Base-by-base conservation (phyloP, 164 flowering plant species). In the Tetrastigma voinierianum region DNA sequence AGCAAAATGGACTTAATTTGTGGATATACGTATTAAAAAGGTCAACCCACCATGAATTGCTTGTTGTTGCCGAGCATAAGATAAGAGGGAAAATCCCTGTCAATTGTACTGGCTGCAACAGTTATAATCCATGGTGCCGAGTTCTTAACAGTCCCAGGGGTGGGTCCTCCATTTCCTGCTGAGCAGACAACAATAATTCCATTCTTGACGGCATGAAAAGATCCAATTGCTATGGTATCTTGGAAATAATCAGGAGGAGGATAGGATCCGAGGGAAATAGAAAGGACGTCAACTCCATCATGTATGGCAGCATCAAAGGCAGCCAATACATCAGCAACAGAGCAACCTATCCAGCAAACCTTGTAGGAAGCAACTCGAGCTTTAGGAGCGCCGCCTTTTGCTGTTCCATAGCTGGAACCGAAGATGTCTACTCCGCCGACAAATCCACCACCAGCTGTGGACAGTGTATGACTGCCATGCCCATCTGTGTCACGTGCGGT, bases 201-300 rank as follows among this genome's bases (percentile, higher is more conserved):
- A 3, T 60, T 59, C 46, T n/a, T 63, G 40, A 75, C 66, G 7
- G 78, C 75, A 15, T 75, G 75, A 46, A 75, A 75, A 2, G 78
- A 46, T 0, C 78, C 74, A 13, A 75, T 67, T 2, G 78, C 66
- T 7, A 64, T 32, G 40, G 6, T 4, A 0, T 32, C 40, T 7
- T 3, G 6, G 40, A 32, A 32, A 32, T 32, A 32, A 44, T 32
- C 65, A 0, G 1, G 16, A 4, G 64, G 40, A 0, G 2, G 3
- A 9, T 25, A n/a, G n/a, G n/a, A 48, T 16, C 61, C 72, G 18
- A 75, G 10, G 3, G 78, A 75, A 2, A 59, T 14, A 13, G 78
- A 70, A 13, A 70, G 24, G 1, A 75, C 70, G 32, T 75, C 78
- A 2, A 75, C 74, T 21, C 78, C 74, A 19, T 75, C 78, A n/a